Conservation (phyloP, 148 eudicot species). For the Rhododendron ferrugineum region DNA sequence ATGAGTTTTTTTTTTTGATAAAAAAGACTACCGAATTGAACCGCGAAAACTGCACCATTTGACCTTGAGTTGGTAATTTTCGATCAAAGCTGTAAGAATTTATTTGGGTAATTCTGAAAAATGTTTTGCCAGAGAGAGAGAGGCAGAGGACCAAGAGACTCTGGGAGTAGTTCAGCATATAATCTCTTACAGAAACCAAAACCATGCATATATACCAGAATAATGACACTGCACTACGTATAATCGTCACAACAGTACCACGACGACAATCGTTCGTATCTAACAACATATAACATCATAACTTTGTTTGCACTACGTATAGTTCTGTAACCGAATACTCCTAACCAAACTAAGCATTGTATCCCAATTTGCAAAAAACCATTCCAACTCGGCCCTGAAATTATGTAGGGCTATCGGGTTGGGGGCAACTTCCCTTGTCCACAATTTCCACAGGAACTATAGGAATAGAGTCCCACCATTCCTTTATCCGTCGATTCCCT, state of each 20-base stretch:
- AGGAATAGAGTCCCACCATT: slow-evolving; percentile 98
- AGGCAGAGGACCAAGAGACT: not conserved
- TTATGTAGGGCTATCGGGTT: slow-evolving; percentile 14
- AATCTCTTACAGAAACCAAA: not conserved
- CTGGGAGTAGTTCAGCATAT: not conserved
- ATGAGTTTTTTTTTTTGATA: no score
- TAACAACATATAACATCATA: not conserved
- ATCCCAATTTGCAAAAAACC: not conserved
- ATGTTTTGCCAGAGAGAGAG: not conserved
- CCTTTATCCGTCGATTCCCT: slow-evolving; percentile 58
- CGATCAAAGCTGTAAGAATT: not conserved
- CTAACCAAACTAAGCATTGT: not conserved
- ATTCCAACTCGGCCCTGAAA: not conserved
- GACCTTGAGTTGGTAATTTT: not conserved
- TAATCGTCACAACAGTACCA: not conserved
- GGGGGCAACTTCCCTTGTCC: slow-evolving; percentile 21
- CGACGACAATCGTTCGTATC: not conserved
- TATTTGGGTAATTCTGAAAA: no score
- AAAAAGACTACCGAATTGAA: no score
- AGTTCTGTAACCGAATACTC: not conserved
- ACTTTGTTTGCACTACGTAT: not conserved
- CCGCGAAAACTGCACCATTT: no score
- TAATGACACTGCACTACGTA: not conserved
- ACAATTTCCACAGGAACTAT: slow-evolving; percentile 56
- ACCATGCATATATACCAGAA: not conserved